Percentiles rank a stretch among this genome's conserved stretches.
These are phyloP conservation scores for Zygosaccharomyces sapae DNA, from an alignment of 1,139 yeast genomes.

Conservation along the genomic window DNA sequence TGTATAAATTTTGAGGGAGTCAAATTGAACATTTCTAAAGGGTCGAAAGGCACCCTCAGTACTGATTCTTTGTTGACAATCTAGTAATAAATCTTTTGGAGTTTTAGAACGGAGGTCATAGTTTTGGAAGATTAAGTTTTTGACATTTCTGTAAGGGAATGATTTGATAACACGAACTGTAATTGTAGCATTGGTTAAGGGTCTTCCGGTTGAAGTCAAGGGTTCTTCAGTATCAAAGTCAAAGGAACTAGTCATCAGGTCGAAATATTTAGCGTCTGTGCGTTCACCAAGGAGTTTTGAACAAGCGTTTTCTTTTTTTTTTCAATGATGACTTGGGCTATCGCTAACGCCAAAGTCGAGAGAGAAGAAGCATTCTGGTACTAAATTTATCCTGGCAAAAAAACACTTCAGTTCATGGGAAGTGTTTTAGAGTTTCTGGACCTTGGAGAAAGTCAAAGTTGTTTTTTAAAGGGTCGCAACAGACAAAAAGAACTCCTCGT, in stretches of 20 bases:
- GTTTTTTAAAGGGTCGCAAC: too few species aligned
- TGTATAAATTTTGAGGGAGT: constrained; percentile 80
- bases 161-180: constrained; percentile 87
- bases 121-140: constrained; percentile 67
- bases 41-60: constrained; percentile 74
- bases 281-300: background rate
- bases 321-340: too few species aligned
- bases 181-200: constrained; percentile 50
- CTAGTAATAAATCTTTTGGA: constrained; percentile 56
- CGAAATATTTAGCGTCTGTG: background rate
- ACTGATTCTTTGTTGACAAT: constrained; percentile 47
- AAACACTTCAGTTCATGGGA: too few species aligned
- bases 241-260: constrained; percentile 10
- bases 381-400: too few species aligned
- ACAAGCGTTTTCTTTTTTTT: background rate
- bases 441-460: too few species aligned
- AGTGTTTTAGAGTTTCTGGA: too few species aligned
- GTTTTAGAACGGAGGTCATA: constrained; percentile 70
- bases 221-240: constrained; percentile 37
- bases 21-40: constrained; percentile 70
- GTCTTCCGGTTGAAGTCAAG: constrained; percentile 37
- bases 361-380: too few species aligned
- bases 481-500: constrained; percentile 28
- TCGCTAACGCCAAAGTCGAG: too few species aligned
- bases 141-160: constrained; percentile 87